A percentile compares a stretch with the other conserved stretches of the same genome.
phyloP scores from a whole-genome alignment of 2,329 filamentous ascomycete genomes.

The Colletotrichum phormii region DNA sequence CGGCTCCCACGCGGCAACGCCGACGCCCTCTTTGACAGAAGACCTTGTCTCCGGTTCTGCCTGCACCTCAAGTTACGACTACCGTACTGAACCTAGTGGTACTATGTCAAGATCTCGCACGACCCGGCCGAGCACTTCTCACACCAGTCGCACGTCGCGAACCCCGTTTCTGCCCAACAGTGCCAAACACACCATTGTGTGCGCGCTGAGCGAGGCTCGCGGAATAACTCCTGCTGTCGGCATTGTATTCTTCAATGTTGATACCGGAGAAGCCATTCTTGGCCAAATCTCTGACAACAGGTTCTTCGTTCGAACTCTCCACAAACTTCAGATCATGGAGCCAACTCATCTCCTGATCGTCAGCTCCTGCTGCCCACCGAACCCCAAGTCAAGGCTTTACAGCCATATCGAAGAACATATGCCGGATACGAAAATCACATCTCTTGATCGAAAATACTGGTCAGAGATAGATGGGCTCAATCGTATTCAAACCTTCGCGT shows the following conservation, averaged over 20 bases:
- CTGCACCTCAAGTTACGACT: slow-evolving; percentile 12
- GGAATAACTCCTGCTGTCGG: slow-evolving; percentile 87
- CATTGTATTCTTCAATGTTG: slow-evolving; percentile 87
- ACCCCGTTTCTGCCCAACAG: slow-evolving; percentile 55
- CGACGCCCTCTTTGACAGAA: background rate
- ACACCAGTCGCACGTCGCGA: slow-evolving; percentile 57
- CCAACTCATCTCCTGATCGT: slow-evolving; percentile 86
- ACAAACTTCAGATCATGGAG: slow-evolving; percentile 85
- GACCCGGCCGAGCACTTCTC: slow-evolving; percentile 52
- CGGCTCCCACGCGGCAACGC: background rate
- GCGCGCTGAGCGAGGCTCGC: slow-evolving; percentile 88
- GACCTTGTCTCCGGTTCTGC: background rate
- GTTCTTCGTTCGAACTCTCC: slow-evolving; percentile 87
- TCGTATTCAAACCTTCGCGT: slow-evolving; percentile 82
- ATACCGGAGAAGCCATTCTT: slow-evolving; percentile 84
- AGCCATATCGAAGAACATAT: slow-evolving; percentile 80
- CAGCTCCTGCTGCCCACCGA: slow-evolving; percentile 72
- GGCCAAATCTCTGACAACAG: slow-evolving; percentile 95
- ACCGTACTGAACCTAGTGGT: background rate
- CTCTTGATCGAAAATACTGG: slow-evolving; percentile 84
- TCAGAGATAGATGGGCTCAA: slow-evolving; percentile 82
- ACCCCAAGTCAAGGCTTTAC: slow-evolving; percentile 78
- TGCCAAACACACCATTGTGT: slow-evolving; percentile 80
- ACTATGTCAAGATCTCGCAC: background rate
- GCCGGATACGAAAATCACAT: slow-evolving; percentile 68